Conservation (phyloP, 2,329 filamentous ascomycete species). For the Aspergillus fructus region DNA sequence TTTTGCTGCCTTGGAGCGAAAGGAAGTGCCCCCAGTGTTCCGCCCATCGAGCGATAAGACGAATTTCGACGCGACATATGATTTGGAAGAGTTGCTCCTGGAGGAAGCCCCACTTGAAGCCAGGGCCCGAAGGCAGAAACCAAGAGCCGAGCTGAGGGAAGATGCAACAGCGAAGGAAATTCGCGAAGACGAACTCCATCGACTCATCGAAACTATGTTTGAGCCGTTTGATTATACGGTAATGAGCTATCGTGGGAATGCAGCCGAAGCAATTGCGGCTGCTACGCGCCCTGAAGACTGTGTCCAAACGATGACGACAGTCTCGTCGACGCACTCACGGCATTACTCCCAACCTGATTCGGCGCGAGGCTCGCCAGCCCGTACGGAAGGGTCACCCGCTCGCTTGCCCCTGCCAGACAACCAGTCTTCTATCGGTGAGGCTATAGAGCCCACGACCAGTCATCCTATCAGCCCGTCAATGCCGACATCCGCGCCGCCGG, state of each 20-base stretch:
- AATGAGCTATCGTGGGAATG: conserved; percentile 66
- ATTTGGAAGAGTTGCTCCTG: conserved; percentile 86
- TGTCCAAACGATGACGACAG: conserved; percentile 23
- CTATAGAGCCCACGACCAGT: conserved; percentile 24
- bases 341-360: conserved; percentile 39
- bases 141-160: conserved; percentile 84
- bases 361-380: conserved; percentile 29
- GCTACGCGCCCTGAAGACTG: conserved; percentile 41
- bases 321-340: conserved; percentile 31
- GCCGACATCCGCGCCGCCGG: conserved; percentile 14
- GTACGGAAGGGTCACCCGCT: conserved; percentile 29
- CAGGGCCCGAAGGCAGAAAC: conserved; percentile 87
- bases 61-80: conserved; percentile 98
- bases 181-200: conserved; percentile 87
- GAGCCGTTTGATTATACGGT: conserved; percentile 93
- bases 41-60: conserved; percentile 95
- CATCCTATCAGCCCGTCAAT: conserved; percentile 2
- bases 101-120: conserved; percentile 96
- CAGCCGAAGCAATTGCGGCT: conserved; percentile 42
- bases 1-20: conserved; percentile 79
- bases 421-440: conserved; percentile 28
- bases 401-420: conserved; percentile 28
- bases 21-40: conserved; percentile 88
- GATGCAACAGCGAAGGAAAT: conserved; percentile 96
- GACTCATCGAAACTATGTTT: conserved; percentile 91